Percentiles rank a stretch among this genome's conserved stretches.
These are phyloP conservation scores for Scedosporium apiospermum DNA, from an alignment of 2,329 filamentous ascomycete species.

Conservation along the genomic window DNA sequence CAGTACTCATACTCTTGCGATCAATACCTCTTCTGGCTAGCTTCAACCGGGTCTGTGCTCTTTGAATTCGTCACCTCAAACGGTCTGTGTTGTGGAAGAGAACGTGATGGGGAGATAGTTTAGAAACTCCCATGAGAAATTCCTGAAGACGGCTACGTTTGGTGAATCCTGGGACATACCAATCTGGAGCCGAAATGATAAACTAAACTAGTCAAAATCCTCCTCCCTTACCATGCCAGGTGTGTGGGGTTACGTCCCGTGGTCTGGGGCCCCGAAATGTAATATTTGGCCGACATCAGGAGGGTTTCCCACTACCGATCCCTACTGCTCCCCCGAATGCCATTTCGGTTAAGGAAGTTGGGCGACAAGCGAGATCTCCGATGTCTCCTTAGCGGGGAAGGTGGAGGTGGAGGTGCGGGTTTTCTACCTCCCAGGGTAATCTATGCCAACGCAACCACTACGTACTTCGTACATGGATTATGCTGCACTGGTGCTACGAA, in stretches of 20 bases:
- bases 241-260: neutral
- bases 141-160: neutral
- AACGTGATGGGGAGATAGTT: neutral
- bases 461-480: too few species aligned
- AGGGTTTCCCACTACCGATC: neutral
- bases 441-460: neutral
- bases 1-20: neutral
- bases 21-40: neutral
- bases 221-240: neutral
- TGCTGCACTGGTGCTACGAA: too few species aligned
- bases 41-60: neutral
- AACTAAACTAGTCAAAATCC: neutral
- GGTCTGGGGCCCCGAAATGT: neutral
- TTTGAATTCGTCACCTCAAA: neutral
- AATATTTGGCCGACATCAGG: neutral
- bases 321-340: neutral
- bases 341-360: neutral
- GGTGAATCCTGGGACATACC: neutral
- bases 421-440: neutral
- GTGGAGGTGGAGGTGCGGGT: neutral
- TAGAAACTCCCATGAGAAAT: neutral
- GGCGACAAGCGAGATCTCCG: neutral
- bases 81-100: neutral
- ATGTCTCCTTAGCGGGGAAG: neutral
- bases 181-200: neutral